Conservation (phyloP, 2,329 filamentous ascomycete species). For the Nothophoma quercina region DNA sequence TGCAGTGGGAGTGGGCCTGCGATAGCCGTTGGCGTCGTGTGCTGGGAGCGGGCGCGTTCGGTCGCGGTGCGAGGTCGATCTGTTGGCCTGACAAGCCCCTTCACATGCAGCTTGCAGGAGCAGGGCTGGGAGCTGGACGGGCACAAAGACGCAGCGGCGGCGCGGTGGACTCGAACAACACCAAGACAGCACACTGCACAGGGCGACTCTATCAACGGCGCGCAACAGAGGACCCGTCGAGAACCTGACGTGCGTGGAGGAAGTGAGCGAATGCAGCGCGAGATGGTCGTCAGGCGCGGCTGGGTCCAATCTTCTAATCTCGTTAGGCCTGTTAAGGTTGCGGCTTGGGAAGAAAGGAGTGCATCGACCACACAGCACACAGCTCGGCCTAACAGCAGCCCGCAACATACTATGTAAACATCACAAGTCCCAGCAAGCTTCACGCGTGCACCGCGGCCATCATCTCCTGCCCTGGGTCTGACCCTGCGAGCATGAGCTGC, state of each 20-base stretch:
- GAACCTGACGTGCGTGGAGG: conserved; percentile 40
- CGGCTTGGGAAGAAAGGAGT: conserved; percentile 17
- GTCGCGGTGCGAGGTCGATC: conserved; percentile 2
- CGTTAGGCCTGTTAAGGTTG: conserved; percentile 7
- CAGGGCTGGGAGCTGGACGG: not conserved
- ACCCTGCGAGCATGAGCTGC: conserved; percentile 13
- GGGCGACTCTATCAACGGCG: conserved; percentile 8
- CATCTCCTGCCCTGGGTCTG: conserved; percentile 17
- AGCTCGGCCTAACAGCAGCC: conserved; percentile 20
- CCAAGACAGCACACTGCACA: conserved; percentile 1
- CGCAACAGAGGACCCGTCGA: conserved; percentile 23
- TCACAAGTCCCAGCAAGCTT: conserved; percentile 2
- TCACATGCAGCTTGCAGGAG: conserved; percentile 26
- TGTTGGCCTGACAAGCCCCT: conserved; percentile 7
- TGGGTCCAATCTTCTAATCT: conserved; percentile 23
- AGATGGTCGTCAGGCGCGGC: conserved; percentile 37
- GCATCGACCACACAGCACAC: conserved; percentile 22
- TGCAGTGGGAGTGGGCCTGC: conserved; percentile 11
- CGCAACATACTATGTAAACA: conserved; percentile 12
- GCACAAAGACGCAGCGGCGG: not conserved
- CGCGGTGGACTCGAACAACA: not conserved
- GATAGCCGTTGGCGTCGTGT: conserved; percentile 11
- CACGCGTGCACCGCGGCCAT: conserved; percentile 5
- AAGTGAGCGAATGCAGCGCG: conserved; percentile 18
- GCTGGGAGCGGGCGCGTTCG: conserved; percentile 2